A percentile compares a stretch with the other conserved stretches of the same genome.
Evolutionary conservation across 495 filamentous ascomycete species (phyloP).

Genomic region (Tuber melanosporum): DNA sequence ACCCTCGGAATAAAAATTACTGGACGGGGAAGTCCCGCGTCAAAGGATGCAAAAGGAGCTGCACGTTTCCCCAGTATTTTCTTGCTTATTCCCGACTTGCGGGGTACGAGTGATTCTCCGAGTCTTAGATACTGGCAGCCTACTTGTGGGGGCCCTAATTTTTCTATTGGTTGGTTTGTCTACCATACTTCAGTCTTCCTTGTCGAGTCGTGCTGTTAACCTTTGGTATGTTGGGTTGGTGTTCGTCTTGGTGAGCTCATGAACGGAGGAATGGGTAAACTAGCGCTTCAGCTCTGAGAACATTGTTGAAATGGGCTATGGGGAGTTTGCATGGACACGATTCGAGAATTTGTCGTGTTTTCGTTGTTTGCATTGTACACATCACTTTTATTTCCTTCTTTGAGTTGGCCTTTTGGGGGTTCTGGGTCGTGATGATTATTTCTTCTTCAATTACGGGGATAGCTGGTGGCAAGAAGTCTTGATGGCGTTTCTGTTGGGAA

Average conservation of each 20-base stretch:
- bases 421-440: conserved; percentile 1
- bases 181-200: neutral
- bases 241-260: neutral
- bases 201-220: neutral
- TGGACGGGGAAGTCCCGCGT: neutral
- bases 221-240: neutral
- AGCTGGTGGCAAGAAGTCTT: neutral
- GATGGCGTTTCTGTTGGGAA: neutral
- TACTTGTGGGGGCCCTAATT: neutral
- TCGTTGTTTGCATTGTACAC: neutral
- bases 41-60: neutral
- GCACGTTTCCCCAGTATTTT: conserved; percentile 3
- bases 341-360: neutral
- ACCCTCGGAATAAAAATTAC: neutral
- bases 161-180: neutral
- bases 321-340: neutral
- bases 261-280: neutral
- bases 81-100: conserved; percentile 4
- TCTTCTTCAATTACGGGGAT: neutral
- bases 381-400: neutral
- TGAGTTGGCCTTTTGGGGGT: neutral
- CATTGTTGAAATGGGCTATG: neutral
- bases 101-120: conserved; percentile 5
- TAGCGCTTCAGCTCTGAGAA: neutral
- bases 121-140: neutral